Conservation (phyloP, 257 asterid species). For the Misopates orontium region DNA sequence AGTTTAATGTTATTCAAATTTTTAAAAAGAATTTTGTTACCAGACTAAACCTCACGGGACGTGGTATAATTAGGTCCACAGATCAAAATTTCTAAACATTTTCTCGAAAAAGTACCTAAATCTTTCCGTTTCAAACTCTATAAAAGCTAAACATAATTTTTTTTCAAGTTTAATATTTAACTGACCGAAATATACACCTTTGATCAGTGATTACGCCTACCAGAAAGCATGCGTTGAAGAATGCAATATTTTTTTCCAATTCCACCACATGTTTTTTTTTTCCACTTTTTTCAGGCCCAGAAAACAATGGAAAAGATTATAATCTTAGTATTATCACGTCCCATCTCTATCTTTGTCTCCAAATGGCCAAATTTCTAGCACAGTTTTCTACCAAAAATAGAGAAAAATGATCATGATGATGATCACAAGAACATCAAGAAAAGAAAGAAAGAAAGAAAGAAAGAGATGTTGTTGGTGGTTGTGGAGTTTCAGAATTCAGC, state of each 20-base stretch:
- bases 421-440: slow-evolving; percentile 33
- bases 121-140: too few relatives aligned
- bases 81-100: too few relatives aligned
- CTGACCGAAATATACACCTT: too few relatives aligned
- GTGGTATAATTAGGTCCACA: too few relatives aligned
- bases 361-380: background rate
- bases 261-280: slow-evolving; percentile 28
- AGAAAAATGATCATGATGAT: slow-evolving; percentile 31
- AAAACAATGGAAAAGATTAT: slow-evolving; percentile 42
- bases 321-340: slow-evolving; percentile 57
- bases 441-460: slow-evolving; percentile 24
- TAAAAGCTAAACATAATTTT: too few relatives aligned
- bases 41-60: too few relatives aligned
- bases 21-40: too few relatives aligned
- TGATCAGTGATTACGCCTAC: too few relatives aligned
- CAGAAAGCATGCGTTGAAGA: background rate
- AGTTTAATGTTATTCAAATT: too few relatives aligned
- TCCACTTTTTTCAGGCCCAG: slow-evolving; percentile 31
- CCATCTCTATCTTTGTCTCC: slow-evolving; percentile 55
- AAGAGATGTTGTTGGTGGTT: slow-evolving; percentile 21
- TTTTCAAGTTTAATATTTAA: too few relatives aligned
- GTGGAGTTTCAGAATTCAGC: slow-evolving; percentile 60
- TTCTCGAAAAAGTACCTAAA: too few relatives aligned
- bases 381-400: slow-evolving; percentile 34
- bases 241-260: slow-evolving; percentile 26